Evolutionary conservation across 176 grass and related monocot species (phyloP).

Genomic region (Aegilops bicornis): DNA sequence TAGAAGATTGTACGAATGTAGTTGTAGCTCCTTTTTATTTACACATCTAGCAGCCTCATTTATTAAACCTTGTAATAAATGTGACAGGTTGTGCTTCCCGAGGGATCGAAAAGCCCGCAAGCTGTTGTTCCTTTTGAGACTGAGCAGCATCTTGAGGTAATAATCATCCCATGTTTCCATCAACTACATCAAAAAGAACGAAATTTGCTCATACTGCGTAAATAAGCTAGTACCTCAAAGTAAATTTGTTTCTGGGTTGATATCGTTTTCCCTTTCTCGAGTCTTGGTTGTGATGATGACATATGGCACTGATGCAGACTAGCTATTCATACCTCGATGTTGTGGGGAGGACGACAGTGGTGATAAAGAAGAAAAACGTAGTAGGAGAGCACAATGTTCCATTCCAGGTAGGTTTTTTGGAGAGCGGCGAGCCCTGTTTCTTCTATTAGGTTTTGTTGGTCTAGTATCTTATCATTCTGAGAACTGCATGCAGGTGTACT

Average conservation of each 20-base stretch:
- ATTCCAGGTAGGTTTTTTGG: constrained; percentile 57
- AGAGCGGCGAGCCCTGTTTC: neutral
- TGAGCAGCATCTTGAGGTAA: constrained; percentile 65
- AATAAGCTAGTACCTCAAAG: neutral
- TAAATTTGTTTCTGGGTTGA: constrained; percentile 9
- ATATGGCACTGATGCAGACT: constrained; percentile 40
- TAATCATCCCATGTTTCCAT: constrained; percentile 30
- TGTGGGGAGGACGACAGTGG: constrained; percentile 66
- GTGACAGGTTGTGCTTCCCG: constrained; percentile 67
- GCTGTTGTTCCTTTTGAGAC: constrained; percentile 61
- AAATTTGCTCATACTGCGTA: neutral
- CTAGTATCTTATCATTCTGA: neutral
- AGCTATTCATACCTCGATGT: constrained; percentile 79
- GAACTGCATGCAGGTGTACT: constrained; percentile 65
- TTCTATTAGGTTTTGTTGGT: neutral
- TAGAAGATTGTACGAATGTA: constrained; percentile 2
- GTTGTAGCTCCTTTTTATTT: neutral
- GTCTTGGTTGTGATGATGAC: neutral
- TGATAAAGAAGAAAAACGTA: constrained; percentile 75
- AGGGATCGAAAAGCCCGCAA: constrained; percentile 68
- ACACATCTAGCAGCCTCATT: constrained; percentile 1
- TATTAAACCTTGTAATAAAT: constrained; percentile 3
- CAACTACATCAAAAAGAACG: neutral
- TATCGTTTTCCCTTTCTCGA: neutral
- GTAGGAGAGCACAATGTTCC: constrained; percentile 66